Evolutionary conservation across 1,284 basidiomycete genomes (phyloP).

Genomic region (Ceratobasidium sp.): DNA sequence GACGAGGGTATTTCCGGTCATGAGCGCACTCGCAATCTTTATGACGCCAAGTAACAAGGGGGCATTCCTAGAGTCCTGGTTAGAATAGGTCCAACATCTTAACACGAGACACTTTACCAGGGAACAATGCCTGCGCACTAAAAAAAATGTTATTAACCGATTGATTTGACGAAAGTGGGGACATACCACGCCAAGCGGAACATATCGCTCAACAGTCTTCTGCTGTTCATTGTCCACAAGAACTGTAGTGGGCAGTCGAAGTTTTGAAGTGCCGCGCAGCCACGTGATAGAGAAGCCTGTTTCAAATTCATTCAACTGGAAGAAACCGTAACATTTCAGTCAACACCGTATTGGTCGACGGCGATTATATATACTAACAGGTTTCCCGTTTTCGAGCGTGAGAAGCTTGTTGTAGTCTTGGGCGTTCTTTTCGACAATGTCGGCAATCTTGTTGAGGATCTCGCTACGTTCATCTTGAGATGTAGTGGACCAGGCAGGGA

Average conservation of each 20-base stretch:
- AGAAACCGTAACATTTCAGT: neutral
- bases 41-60: conserved; percentile 59
- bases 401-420: conserved; percentile 23
- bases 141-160: neutral
- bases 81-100: too few relatives aligned
- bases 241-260: conserved; percentile 23
- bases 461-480: conserved; percentile 19
- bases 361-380: conserved; percentile 30
- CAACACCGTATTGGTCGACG: too few relatives aligned
- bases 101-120: too few relatives aligned
- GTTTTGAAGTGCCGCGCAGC: conserved; percentile 40
- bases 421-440: conserved; percentile 14
- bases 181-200: conserved; percentile 37
- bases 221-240: conserved; percentile 33
- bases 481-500: conserved; percentile 36
- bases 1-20: conserved; percentile 87
- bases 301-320: neutral
- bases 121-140: conserved; percentile 38
- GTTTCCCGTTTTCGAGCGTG: conserved; percentile 22
- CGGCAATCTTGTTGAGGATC: conserved; percentile 20
- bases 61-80: conserved; percentile 35
- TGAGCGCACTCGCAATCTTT: conserved; percentile 92
- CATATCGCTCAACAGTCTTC: conserved; percentile 24
- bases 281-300: neutral
- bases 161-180: neutral